These are phyloP conservation scores for Suhomyces coccinellae DNA, from an alignment of 1,139 yeast species.

Conservation along the genomic window DNA sequence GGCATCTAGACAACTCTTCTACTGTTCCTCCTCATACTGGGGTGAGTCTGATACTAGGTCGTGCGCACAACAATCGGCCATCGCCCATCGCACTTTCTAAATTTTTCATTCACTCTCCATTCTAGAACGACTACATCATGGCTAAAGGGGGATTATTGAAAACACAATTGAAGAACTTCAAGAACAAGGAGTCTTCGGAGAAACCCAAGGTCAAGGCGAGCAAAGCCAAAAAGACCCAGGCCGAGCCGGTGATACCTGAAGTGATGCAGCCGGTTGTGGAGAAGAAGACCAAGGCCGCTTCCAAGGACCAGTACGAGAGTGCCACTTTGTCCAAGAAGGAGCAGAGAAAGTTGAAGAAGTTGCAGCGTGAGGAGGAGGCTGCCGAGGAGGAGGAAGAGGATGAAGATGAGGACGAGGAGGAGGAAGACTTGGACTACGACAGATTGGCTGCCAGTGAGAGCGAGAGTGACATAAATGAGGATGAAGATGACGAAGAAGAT, in stretches of 20 bases:
- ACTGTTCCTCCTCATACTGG: background rate
- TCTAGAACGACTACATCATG: slow-evolving; percentile 20
- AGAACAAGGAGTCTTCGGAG: slow-evolving; percentile 28
- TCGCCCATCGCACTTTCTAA: slow-evolving; percentile 12
- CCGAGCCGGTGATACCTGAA: slow-evolving; percentile 10
- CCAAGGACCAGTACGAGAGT: slow-evolving; percentile 43
- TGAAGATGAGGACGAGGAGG: slow-evolving; percentile 32
- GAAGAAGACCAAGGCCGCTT: slow-evolving; percentile 10
- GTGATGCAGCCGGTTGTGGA: slow-evolving; percentile 5
- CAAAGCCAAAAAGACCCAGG: slow-evolving; percentile 12
- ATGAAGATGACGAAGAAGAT: slow-evolving; percentile 39
- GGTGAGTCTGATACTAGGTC: slow-evolving; percentile 7
- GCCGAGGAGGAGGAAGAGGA: slow-evolving; percentile 30
- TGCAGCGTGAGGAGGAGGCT: slow-evolving; percentile 23
- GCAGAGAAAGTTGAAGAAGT: slow-evolving; percentile 60
- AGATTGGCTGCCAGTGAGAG: slow-evolving; percentile 56
- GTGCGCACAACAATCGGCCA: slow-evolving; percentile 9
- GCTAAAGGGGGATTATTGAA: slow-evolving; percentile 36
- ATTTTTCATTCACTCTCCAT: slow-evolving; percentile 7
- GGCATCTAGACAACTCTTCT: no score
- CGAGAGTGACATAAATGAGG: slow-evolving; percentile 43
- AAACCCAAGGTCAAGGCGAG: slow-evolving; percentile 28
- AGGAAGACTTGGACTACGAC: slow-evolving; percentile 50
- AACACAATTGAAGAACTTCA: slow-evolving; percentile 36
- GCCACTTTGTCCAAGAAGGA: slow-evolving; percentile 60